Conservation (phyloP, 169 alveolate genomes). For the Cryptosporidium ryanae region DNA sequence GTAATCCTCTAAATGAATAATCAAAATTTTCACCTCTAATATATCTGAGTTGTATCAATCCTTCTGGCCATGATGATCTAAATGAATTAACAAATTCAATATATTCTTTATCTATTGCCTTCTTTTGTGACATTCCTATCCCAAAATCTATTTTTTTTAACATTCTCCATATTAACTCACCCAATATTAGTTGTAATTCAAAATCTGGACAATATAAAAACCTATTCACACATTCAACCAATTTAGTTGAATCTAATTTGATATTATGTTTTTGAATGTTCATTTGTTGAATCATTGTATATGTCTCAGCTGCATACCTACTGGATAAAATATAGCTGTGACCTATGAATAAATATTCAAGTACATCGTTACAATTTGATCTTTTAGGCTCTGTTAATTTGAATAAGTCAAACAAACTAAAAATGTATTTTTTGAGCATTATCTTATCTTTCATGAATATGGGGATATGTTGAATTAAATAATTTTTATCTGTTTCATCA, state of each 20-base stretch:
- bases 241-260: neutral
- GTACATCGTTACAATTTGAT: slow-evolving; percentile 57
- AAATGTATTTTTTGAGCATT: slow-evolving; percentile 42
- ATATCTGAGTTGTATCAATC: slow-evolving; percentile 47
- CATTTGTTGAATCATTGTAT: slow-evolving; percentile 67
- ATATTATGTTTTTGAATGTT: neutral
- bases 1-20: slow-evolving; percentile 60
- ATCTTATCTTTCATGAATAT: slow-evolving; percentile 38
- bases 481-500: neutral
- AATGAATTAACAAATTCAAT: slow-evolving; percentile 21
- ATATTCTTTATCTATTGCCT: slow-evolving; percentile 7
- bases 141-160: slow-evolving; percentile 15
- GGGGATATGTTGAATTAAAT: neutral
- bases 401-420: slow-evolving; percentile 36
- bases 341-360: slow-evolving; percentile 56
- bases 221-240: slow-evolving; percentile 37
- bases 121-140: neutral
- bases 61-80: slow-evolving; percentile 73
- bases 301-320: slow-evolving; percentile 73
- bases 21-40: slow-evolving; percentile 57
- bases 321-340: slow-evolving; percentile 56
- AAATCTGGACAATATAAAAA: slow-evolving; percentile 61
- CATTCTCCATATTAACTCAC: slow-evolving; percentile 59
- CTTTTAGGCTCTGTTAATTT: slow-evolving; percentile 63
- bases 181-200: slow-evolving; percentile 62